phyloP scores from a whole-genome alignment of 73 alveolate species.

The Paramecium sexaurelia region DNA sequence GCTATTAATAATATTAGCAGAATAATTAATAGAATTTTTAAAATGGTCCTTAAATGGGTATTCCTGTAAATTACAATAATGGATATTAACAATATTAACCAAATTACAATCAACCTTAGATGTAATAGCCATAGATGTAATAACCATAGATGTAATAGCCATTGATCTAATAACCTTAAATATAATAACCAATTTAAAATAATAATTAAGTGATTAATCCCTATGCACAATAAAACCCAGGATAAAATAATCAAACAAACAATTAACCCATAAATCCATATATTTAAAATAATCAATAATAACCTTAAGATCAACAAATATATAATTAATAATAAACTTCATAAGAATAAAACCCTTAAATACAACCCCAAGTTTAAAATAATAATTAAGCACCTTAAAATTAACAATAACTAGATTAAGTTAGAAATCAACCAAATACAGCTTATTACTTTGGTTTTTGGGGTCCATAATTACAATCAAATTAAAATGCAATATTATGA shows the following conservation, averaged over 20 bases:
- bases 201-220: not conserved
- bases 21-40: not conserved
- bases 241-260: not conserved
- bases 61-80: not conserved
- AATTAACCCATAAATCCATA: not conserved
- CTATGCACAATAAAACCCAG: not conserved
- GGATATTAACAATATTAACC: not conserved
- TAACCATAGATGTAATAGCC: not conserved
- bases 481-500: not conserved
- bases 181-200: not conserved
- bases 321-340: no score
- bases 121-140: no score
- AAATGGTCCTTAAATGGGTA: not conserved
- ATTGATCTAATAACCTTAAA: not conserved
- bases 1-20: not conserved
- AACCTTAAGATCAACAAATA: no score
- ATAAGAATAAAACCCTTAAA: no score
- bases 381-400: not conserved
- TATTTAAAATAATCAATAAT: not conserved
- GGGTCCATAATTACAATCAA: conserved; percentile 39
- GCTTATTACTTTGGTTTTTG: conserved; percentile 53
- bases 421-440: not conserved
- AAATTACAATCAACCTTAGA: not conserved
- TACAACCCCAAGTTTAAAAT: not conserved
- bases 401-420: not conserved